Percentiles rank a stretch among this genome's conserved stretches.
Conservation (phyloP, 768 basidiomycete species). For the Porpolomopsis calyptriformis region DNA sequence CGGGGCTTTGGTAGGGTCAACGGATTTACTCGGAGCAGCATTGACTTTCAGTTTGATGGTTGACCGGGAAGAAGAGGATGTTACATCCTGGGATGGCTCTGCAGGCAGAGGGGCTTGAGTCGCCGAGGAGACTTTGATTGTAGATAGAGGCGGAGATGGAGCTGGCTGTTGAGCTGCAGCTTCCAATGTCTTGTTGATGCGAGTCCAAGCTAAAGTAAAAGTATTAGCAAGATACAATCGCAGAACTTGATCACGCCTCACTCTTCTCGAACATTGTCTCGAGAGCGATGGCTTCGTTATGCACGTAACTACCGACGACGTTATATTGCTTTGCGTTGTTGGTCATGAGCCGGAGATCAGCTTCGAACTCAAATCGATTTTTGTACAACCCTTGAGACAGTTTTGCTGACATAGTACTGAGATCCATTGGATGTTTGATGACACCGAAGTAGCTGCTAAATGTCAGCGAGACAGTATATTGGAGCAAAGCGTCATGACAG, state of each 20-base stretch:
- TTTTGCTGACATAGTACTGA: slow-evolving; percentile 81
- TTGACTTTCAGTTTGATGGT: slow-evolving; percentile 62
- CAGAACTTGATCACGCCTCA: slow-evolving; percentile 27
- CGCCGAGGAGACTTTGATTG: neutral
- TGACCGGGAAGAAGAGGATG: slow-evolving; percentile 32
- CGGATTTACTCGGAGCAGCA: slow-evolving; percentile 22
- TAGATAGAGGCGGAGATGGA: neutral
- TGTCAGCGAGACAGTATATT: neutral
- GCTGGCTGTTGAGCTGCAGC: slow-evolving; percentile 37
- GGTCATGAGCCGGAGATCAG: slow-evolving; percentile 83
- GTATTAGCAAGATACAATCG: slow-evolving; percentile 1
- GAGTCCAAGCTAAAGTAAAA: slow-evolving; percentile 60
- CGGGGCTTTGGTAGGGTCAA: slow-evolving; percentile 22
- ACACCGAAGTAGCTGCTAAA: slow-evolving; percentile 71
- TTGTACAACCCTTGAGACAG: slow-evolving; percentile 79
- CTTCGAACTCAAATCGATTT: slow-evolving; percentile 71
- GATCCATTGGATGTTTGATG: slow-evolving; percentile 91
- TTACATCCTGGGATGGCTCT: slow-evolving; percentile 19
- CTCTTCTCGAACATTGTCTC: slow-evolving; percentile 82
- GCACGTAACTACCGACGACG: slow-evolving; percentile 53
- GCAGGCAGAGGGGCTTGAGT: slow-evolving; percentile 11
- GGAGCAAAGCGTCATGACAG: slow-evolving; percentile 17
- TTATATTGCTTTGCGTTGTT: slow-evolving; percentile 85
- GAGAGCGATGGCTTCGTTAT: slow-evolving; percentile 63
- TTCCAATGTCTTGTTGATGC: slow-evolving; percentile 77